phyloP scores from a whole-genome alignment of 2,329 filamentous ascomycete species.

The Meredithiella fracta region DNA sequence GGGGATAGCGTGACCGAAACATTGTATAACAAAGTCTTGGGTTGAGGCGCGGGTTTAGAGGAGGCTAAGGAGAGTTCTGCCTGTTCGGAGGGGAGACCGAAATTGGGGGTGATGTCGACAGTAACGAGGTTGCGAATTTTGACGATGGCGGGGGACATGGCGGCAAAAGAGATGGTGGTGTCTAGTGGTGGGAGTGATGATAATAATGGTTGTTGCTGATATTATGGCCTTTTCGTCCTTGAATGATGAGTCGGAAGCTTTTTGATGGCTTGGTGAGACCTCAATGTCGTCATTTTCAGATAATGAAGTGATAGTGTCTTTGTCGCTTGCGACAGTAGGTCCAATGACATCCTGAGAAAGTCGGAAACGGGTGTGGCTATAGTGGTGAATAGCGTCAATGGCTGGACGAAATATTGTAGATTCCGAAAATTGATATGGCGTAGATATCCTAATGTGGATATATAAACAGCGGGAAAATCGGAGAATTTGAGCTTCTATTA shows the following conservation, averaged over 20 bases:
- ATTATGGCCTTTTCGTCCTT: neutral
- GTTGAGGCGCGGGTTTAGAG: slow-evolving; percentile 23
- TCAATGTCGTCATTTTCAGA: neutral
- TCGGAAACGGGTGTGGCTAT: no score
- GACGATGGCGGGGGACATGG: slow-evolving; percentile 39
- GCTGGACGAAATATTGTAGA: no score
- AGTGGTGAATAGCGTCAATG: no score
- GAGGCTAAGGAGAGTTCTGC: slow-evolving; percentile 24
- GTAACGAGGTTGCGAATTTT: slow-evolving; percentile 36
- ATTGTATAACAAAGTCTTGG: slow-evolving; percentile 42
- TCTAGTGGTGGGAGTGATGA: no score
- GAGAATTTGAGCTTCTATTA: no score
- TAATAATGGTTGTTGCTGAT: no score
- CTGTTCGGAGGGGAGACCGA: slow-evolving; percentile 32
- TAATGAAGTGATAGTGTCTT: neutral
- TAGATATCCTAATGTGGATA: no score
- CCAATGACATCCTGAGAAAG: neutral
- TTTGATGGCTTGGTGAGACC: no score
- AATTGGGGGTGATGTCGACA: slow-evolving; percentile 41
- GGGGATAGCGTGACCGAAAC: slow-evolving; percentile 47
- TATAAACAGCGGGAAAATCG: no score
- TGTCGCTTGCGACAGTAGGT: neutral
- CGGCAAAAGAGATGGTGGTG: slow-evolving; percentile 28
- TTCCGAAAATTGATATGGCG: no score
- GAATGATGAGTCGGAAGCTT: no score